phyloP scores from a whole-genome alignment of 495 filamentous ascomycete species.

The Emericellopsis terricola region DNA sequence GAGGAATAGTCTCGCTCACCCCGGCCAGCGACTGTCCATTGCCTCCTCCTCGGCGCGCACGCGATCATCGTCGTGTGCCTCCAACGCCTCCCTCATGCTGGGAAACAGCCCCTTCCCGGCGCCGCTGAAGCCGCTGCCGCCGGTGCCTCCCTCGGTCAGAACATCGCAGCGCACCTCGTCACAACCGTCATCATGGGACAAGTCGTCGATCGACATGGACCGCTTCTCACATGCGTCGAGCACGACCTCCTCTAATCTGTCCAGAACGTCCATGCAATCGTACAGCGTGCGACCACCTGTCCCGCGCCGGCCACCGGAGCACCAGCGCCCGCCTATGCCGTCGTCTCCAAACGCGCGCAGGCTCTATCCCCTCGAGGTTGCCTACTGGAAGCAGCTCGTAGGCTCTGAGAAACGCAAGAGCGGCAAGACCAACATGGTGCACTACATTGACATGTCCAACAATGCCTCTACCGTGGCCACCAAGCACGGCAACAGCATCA shows the following conservation, averaged over 20 bases:
- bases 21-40: neutral
- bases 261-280: neutral
- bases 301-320: neutral
- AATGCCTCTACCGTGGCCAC: slow-evolving; percentile 6
- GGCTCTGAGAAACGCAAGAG: neutral
- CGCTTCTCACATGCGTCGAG: slow-evolving; percentile 1
- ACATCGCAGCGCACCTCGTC: neutral
- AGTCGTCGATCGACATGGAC: slow-evolving; percentile 1
- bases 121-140: slow-evolving; percentile 1
- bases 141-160: neutral
- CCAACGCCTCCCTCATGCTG: neutral
- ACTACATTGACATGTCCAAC: slow-evolving; percentile 6
- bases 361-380: neutral
- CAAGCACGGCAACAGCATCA: slow-evolving; percentile 20
- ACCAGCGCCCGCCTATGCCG: neutral
- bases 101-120: slow-evolving; percentile 2
- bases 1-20: neutral
- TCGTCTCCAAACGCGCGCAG: neutral
- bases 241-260: neutral
- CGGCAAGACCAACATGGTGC: slow-evolving; percentile 2
- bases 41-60: neutral
- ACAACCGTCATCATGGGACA: neutral
- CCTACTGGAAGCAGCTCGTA: slow-evolving; percentile 1
- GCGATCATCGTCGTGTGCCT: neutral
- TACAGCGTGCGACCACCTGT: neutral